phyloP scores from a whole-genome alignment of 345 rosid genomes.

The Triadica sebifera region DNA sequence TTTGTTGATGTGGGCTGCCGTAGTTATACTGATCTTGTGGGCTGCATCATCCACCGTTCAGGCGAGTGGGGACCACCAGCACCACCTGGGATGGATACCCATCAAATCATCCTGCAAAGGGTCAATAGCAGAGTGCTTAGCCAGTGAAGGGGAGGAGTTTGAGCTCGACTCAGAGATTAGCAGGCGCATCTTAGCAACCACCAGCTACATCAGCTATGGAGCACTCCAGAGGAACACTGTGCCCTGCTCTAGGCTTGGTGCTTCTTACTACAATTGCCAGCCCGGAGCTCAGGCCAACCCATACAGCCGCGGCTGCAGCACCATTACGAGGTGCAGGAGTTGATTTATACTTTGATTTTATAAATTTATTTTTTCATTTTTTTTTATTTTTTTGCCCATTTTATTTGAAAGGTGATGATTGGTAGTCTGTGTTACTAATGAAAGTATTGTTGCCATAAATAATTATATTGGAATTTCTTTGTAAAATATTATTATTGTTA shows the following conservation, averaged over 20 bases:
- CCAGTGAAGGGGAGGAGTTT: conserved; percentile 48
- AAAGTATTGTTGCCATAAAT: conserved; percentile 7
- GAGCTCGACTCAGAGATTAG: conserved; percentile 72
- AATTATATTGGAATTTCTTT: conserved; percentile 5
- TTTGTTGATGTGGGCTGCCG: conserved; percentile 36
- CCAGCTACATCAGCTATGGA: conserved; percentile 80
- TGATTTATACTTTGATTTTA: conserved; percentile 3
- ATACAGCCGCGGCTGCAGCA: conserved; percentile 80
- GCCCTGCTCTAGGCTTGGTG: conserved; percentile 91
- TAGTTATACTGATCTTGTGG: conserved; percentile 26
- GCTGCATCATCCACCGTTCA: conserved; percentile 28
- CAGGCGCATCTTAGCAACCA: conserved; percentile 78
- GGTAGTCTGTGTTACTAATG: conserved; percentile 9
- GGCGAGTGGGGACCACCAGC: conserved; percentile 42
- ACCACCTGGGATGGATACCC: conserved; percentile 46
- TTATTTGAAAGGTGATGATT: not conserved
- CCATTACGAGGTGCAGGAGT: conserved; percentile 79
- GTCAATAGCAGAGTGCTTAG: conserved; percentile 52
- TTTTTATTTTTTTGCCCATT: not conserved
- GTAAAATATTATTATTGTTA: conserved; percentile 14
- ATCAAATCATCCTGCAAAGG: conserved; percentile 47
- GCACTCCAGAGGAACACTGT: conserved; percentile 85
- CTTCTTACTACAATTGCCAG: conserved; percentile 92
- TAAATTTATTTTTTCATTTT: not conserved
- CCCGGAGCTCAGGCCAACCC: conserved; percentile 80